Evolutionary conservation across 208 protist species (phyloP), one percentile per base, ranked within the genome.

Genomic region (Wallacemonas sp.): DNA sequence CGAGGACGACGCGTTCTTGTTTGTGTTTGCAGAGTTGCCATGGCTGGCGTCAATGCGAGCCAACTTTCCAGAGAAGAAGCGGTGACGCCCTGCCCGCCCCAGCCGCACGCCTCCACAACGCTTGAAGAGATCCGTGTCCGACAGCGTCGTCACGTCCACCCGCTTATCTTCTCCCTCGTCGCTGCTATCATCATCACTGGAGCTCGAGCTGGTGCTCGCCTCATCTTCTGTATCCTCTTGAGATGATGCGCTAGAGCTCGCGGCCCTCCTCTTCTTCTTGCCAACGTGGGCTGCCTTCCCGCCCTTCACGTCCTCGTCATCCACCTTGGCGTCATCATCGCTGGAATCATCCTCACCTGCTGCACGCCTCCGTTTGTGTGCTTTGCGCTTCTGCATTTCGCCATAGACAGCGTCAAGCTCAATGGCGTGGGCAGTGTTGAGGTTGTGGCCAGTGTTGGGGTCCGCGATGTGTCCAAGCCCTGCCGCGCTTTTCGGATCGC

Each of bases 11-110:
- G 17, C 9, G 4, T 24, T 33, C 51, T 58, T 70, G 46, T n/a
- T n/a, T n/a, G 34, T 69, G 68, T 44, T 27, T 30, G 38, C n/a
- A 17, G 33, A 62, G 34, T 58, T n/a, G 15, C 31, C 51, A n/a
- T 82, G 67, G 46, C 70, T 73, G 19, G 66, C 49, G 30, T 80
- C 79, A 53, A 92, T 87, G 62, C 89, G 89, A 28, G 73, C 69
- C 11, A 95, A 77, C 72, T 95, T 95, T 0, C 90, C 90, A 36
- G 91, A 81, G 67, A 95, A 95, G 72, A 89, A 87, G 38, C 90
- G 84, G 65, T 95, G 90, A 9, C 90, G 81, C 28, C 90, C 90
- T 2, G 84, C 84, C 19, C 90, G 81, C 2, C 90, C 90, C 19
- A 95, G 77, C 11, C 90, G 86, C 30, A 95, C 90, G 2, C 90